Evolutionary conservation across 2,329 filamentous ascomycete species (phyloP).

Genomic region (Xylaria sp.): DNA sequence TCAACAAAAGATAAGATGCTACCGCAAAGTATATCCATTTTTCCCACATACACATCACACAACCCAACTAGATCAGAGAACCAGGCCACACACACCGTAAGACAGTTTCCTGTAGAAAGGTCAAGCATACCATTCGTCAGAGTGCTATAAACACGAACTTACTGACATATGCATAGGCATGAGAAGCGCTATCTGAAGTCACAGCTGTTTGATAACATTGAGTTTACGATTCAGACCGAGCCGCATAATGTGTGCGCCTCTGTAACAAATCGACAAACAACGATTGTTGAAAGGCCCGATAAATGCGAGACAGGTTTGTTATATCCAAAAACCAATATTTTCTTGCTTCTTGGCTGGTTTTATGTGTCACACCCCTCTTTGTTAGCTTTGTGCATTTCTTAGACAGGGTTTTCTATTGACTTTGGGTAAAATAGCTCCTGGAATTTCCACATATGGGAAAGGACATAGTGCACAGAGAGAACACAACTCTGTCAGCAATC

Average conservation of each 20-base stretch:
- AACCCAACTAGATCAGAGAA: not conserved
- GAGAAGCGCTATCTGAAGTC: conserved; percentile 12
- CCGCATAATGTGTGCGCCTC: conserved; percentile 20
- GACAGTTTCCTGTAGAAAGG: not conserved
- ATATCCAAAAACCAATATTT: not conserved
- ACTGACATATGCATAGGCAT: conserved; percentile 18
- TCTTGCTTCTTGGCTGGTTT: not conserved
- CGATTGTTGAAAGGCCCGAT: conserved; percentile 35
- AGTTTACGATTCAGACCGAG: conserved; percentile 33
- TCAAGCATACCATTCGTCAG: not conserved
- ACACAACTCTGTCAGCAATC: not conserved
- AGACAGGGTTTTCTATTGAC: not conserved
- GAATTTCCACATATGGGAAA: not conserved
- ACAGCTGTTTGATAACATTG: conserved; percentile 36
- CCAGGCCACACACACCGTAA: not conserved
- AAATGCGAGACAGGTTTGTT: conserved; percentile 3
- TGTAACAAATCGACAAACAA: conserved; percentile 36
- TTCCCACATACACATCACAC: not conserved
- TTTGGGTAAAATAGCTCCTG: not conserved
- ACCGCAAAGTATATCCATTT: not conserved
- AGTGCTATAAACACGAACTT: not conserved
- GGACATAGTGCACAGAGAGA: not conserved
- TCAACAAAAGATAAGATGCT: not conserved
- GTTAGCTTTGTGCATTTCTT: not conserved
- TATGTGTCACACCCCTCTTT: not conserved